Conservation (phyloP, 2,329 filamentous ascomycete species). For the Cordyceps cicadae region DNA sequence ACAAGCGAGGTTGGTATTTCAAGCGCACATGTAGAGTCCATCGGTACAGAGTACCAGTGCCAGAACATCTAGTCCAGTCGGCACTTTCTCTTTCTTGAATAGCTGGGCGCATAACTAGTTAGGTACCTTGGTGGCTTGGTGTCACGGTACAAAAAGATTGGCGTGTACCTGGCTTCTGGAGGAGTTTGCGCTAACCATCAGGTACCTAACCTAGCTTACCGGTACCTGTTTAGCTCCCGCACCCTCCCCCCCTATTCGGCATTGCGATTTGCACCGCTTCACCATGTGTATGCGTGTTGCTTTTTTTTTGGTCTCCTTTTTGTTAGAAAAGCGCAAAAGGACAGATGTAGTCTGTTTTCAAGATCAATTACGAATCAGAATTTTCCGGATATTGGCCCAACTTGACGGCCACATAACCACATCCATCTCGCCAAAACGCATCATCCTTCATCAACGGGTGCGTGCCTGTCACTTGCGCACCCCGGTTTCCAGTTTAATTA, state of each 20-base stretch:
- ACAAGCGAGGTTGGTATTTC: no score
- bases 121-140: no score
- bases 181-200: no score
- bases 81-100: no score
- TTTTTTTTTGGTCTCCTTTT: background rate
- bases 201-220: background rate
- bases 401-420: background rate
- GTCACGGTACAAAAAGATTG: no score
- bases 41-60: no score
- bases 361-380: background rate
- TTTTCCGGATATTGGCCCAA: background rate
- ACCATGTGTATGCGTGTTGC: background rate
- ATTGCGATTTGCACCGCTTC: background rate
- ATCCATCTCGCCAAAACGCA: background rate
- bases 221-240: background rate
- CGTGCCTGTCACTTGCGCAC: background rate
- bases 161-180: no score
- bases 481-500: constrained; percentile 3
- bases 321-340: background rate
- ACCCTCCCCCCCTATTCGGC: background rate
- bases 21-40: no score
- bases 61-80: no score
- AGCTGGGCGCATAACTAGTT: no score
- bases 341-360: background rate
- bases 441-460: background rate